Evolutionary conservation across 768 basidiomycete species (phyloP), one percentile per base, ranked within the genome.

Genomic region (Russula emetica): DNA sequence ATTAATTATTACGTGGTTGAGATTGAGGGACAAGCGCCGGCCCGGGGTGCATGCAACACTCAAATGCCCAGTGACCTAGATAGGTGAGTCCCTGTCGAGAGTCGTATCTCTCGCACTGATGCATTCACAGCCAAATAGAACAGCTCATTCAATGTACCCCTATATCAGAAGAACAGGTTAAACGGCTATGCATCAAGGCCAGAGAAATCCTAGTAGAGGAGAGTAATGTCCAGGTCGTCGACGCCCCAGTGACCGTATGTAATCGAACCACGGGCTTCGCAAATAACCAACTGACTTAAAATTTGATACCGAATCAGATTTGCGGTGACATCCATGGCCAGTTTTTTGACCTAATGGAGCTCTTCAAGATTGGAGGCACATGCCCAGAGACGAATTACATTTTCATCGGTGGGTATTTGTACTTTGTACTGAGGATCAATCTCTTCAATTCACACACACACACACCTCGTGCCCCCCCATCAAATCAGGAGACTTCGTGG

Each of bases 251-350:
- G 16, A 98, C 96, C 70, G 94, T 88, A 77, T 76, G 85, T 78
- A 71, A 60, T 66, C 63, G 61, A 64, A 60, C 16, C 32, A 28
- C 47, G 55, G 24, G 20, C 44, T 61, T 34, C 59, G 47, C 26
- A n/a, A 49, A 26, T 75, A 44, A 73, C 70, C 24, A 72, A 74
- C 62, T 76, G 75, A 56, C 28, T 22, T 34, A 47, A 53, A 50
- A 47, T n/a, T n/a, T 42, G 22, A 5, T 47, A 11, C 32, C 14
- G 36, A 50, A 32, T 45, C 61, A 91, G 89, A 90, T 93, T 71
- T 93, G 90, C 72, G 95, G 95, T 9, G 95, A 98, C 77, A 97
- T 98, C 51, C 95, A 98, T 71, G 94, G 95, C 11, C 96, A 98
- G 72, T 97, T 98, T 73, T 97, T 89, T 75, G 96, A 98, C 74